Percentiles rank a stretch among this genome's conserved stretches.
Conservation (phyloP, 2,329 filamentous ascomycete genomes). For the Cladophialophora psammophila region DNA sequence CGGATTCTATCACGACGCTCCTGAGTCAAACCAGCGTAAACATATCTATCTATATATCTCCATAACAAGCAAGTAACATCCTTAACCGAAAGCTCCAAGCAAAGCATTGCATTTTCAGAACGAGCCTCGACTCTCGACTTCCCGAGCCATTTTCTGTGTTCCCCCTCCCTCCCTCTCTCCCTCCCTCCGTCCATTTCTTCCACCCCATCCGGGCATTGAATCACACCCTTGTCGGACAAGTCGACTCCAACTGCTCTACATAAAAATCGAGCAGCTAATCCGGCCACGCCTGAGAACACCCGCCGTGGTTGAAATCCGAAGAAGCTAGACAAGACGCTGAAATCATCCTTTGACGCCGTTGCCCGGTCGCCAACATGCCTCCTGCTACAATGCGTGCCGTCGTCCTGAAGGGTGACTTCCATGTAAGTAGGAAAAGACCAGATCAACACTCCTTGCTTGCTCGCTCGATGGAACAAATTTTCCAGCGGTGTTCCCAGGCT, state of each 20-base stretch:
- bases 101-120: not conserved
- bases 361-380: slow-evolving; percentile 25
- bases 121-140: not conserved
- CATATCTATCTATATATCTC: not conserved
- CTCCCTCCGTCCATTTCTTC: too few species aligned
- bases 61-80: not conserved
- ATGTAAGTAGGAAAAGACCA: slow-evolving; percentile 26
- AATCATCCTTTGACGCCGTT: not conserved
- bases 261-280: not conserved
- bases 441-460: not conserved
- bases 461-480: not conserved
- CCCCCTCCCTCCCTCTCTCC: not conserved
- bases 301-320: not conserved
- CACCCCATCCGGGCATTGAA: not conserved
- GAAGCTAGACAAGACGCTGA: not conserved
- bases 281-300: too few species aligned
- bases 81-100: not conserved
- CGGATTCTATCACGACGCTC: not conserved
- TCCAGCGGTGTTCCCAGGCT: not conserved
- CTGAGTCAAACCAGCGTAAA: not conserved
- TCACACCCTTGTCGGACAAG: not conserved
- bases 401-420: slow-evolving; percentile 39
- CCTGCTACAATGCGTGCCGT: slow-evolving; percentile 41
- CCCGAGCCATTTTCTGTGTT: not conserved
- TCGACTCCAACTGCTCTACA: not conserved